Evolutionary conservation across 2,329 filamentous ascomycete genomes (phyloP).

Genomic region (Trichoderma sp.): DNA sequence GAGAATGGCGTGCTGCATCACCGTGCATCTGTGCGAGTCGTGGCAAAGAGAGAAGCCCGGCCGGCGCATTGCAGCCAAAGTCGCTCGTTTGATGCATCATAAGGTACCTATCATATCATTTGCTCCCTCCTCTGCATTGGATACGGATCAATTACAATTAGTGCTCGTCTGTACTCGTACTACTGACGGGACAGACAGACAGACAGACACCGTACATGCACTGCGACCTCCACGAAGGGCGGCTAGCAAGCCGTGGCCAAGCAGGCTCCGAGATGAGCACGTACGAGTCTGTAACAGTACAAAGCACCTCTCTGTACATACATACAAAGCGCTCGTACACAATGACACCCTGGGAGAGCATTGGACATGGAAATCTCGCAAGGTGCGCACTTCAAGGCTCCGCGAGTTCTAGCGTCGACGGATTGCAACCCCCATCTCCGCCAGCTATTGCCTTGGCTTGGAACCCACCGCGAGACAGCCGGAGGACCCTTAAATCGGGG

Average conservation of each 20-base stretch:
- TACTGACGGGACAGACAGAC: background rate
- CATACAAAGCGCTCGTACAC: background rate
- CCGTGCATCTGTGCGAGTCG: background rate
- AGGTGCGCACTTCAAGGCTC: background rate
- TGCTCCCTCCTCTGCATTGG: background rate
- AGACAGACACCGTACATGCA: background rate
- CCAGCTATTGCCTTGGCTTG: background rate
- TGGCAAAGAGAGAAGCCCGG: background rate
- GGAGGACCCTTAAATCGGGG: constrained; percentile 14
- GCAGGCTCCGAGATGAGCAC: background rate
- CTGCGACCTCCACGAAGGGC: background rate
- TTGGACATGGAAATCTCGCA: background rate
- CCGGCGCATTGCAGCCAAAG: background rate
- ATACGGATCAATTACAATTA: background rate
- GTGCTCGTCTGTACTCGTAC: background rate
- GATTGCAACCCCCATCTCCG: constrained; percentile 7
- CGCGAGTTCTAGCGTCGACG: constrained; percentile 4
- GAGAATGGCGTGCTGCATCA: constrained; percentile 13
- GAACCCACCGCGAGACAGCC: background rate
- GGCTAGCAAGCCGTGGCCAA: background rate
- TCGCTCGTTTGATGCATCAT: background rate
- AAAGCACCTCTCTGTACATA: no score
- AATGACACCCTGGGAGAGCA: background rate
- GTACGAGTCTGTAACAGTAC: background rate
- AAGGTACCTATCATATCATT: background rate